Evolutionary conservation across 441 rosid species (phyloP), one percentile per base, ranked within the genome.

Genomic region (Lepidium campestre): DNA sequence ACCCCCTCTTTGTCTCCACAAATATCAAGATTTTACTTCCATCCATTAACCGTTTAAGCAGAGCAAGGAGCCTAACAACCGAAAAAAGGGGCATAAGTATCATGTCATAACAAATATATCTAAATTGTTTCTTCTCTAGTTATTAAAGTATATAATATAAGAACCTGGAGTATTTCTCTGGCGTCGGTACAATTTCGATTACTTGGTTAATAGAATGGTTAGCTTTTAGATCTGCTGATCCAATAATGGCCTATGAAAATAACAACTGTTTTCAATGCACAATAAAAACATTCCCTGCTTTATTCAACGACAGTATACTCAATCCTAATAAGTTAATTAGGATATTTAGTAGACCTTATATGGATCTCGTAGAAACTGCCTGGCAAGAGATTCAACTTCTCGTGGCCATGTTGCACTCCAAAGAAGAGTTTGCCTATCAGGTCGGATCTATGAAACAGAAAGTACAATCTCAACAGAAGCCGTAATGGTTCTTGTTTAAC

Each of bases 361-460:
- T 6, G 99, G 85, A 82, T 89, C 88, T 40, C 81, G 78, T 63
- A 94, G 75, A 75, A 94, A 94, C 77, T 91, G 96, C 78, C 90
- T 85, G 0, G 99, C 97, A 58, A 94, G 81, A 70, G 82, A 72
- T 75, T 88, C 97, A 80, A 94, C 97, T 73, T 91, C 99, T 73
- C 79, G 89, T 35, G 97, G 99, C 99, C 99, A 94, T 62, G 97
- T 94, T 62, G 99, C 99, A 80, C 99, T 94, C 99, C 99, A 94
- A 67, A 86, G 89, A 52, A 94, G 75, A 18, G 97, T 94, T 71
- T 94, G 98, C 55, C 99, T 84, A 75, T 94, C 98, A 56, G 98
- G 99, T 61, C 98, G 92, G 65, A 91, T 87, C 99, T 94, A 85
- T 53, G 35, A 61, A 54, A 23, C 14, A 2, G 41, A 17, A 58